These are phyloP conservation scores for Westerdykella sp. DNA, from an alignment of 2,329 filamentous ascomycete genomes.

Conservation along the genomic window DNA sequence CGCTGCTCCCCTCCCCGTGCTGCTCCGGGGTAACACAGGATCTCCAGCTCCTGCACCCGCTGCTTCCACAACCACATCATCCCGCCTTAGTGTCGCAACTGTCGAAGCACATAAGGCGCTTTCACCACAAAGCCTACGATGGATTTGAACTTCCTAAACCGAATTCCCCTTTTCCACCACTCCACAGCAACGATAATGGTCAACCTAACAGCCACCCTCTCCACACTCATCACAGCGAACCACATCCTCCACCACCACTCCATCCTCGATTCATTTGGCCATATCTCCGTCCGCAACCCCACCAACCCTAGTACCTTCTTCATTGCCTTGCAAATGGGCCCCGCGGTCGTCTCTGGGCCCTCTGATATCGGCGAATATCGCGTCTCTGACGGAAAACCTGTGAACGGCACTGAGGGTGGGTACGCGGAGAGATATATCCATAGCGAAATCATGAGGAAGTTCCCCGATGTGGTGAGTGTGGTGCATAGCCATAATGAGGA, in stretches of 20 bases:
- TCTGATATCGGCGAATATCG: conserved; percentile 37
- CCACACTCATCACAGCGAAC: conserved; percentile 37
- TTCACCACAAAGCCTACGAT: too few relatives aligned
- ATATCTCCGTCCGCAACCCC: conserved; percentile 48
- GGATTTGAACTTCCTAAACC: too few relatives aligned
- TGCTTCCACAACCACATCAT: too few relatives aligned
- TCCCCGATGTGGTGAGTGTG: conserved; percentile 32
- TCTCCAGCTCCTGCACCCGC: too few relatives aligned
- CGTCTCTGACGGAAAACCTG: conserved; percentile 26
- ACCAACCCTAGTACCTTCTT: conserved; percentile 38
- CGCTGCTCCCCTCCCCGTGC: too few relatives aligned
- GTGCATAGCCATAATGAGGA: conserved; percentile 36
- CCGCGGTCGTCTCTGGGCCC: conserved; percentile 30
- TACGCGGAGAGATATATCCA: conserved; percentile 40
- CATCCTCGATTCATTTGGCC: conserved; percentile 47
- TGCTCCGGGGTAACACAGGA: too few relatives aligned
- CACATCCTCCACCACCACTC: conserved; percentile 47
- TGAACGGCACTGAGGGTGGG: conserved; percentile 13
- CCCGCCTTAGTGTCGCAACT: too few relatives aligned
- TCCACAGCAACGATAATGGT: background rate
- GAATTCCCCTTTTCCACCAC: background rate
- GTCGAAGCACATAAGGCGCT: too few relatives aligned
- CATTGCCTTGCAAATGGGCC: conserved; percentile 32
- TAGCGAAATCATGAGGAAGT: conserved; percentile 32
- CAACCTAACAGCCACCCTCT: background rate